Base-by-base conservation (phyloP, 805 yeast genomes). In the Clavispora asparagi region DNA sequence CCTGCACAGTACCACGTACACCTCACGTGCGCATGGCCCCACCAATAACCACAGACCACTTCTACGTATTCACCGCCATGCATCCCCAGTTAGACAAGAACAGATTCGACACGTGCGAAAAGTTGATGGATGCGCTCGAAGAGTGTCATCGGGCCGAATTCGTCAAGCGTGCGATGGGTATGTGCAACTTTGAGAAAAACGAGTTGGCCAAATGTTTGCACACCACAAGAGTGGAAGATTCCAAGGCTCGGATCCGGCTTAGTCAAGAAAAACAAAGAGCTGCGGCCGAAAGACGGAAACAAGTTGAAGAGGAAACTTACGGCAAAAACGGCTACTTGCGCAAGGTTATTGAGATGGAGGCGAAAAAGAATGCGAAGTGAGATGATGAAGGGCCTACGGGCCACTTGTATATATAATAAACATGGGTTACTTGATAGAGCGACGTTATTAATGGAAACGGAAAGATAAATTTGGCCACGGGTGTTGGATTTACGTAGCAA, bases 81-180 rank as follows among this genome's bases (percentile, higher is more conserved):
- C 77, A 72, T 51, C 77, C 77, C 7, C 76, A 71, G 49, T 60
- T 72, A 51, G 77, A 73, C 55, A 67, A 60, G 52, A 64, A 63
- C 50, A 59, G 76, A 47, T 71, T 71, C 49, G 71, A 65, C 40
- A 65, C 85, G 16, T 92, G 99, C 64, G 81, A 78, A 43, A 87
- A 84, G 50, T 76, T 89, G 36, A 89, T 94, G 63, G 83, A 84
- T 50, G 97, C 95, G 0, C 76, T 92, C 6, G 96, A 92, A 57
- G 84, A 87, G 61, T 92, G 99, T 62, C 97, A 91, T 58, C 76
- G 80, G 48, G 75, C 75, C 45, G 85, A 82, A 45, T 85, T 82
- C 54, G 55, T 85, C 49, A 76, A 79, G 53, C 80, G 86, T 61
- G 82, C 87, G 7, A 70, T 88, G 54, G 98, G 98, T 26, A 73